Evolutionary conservation across 2,329 filamentous ascomycete species (phyloP), one percentile per base, ranked within the genome.

Genomic region (Colletotrichum agaves): DNA sequence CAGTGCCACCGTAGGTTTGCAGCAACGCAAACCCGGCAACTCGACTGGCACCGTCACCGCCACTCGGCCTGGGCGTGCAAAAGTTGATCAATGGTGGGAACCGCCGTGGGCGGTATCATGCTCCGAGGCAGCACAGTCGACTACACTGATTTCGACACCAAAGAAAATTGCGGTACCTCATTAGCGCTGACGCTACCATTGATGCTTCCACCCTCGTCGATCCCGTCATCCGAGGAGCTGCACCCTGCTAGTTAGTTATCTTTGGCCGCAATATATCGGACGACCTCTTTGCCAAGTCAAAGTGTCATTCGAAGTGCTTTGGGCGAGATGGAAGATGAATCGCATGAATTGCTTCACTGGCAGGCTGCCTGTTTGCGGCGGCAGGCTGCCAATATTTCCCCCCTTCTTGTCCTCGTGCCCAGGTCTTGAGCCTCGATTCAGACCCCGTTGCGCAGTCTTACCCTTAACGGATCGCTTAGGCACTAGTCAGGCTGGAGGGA

Each of bases 71-170:
- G 23, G 27, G 27, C 27, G 8, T 27, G 27, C 27, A 7, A 8
- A 27, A 27, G 27, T 2, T 27, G 27, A 27, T 27, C 27, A 27
- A 41, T 52, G 46, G 58, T 52, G 44, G 44, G 35, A 61, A 61
- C 58, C 31, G 57, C 33, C 33, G 35, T 41, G 46, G 27, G 57
- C 57, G 33, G 46, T 61, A 35, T 61, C 43, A 49, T 19, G 17
- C n/a, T 52, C 19, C 31, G 49, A 37, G 13, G 15, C 31, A 53
- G 12, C 13, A 31, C 6, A 7, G 19, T 17, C 19, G 11, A 17
- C n/a, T 31, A n/a, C 15, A 27, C 13, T 44, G 49, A 23, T 27
- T 7, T 46, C 5, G 15, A 13, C 17, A 37, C n/a, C n/a, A n/a
- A n/a, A n/a, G n/a, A 7, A 23, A 35, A 21, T 17, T 13, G 37